Conservation (phyloP, 345 rosid species). For the Limnanthes douglasii region DNA sequence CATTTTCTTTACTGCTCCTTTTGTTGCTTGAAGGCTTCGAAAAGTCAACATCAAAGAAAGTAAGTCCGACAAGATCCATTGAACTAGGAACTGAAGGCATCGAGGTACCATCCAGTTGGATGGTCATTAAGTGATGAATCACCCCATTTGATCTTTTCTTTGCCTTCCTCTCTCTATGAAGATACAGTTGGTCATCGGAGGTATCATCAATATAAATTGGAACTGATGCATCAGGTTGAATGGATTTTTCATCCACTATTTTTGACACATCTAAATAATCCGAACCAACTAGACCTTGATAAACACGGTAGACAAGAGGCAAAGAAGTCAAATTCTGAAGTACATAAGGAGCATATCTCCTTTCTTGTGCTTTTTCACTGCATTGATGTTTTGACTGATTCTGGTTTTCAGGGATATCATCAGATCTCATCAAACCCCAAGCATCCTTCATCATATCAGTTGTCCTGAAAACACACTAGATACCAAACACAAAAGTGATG, state of each 20-base stretch:
- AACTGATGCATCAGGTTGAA: conserved; percentile 61
- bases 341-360: conserved; percentile 74
- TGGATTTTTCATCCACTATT: conserved; percentile 29
- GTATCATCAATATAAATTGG: conserved; percentile 54
- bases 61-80: conserved; percentile 82
- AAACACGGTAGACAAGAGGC: conserved; percentile 54
- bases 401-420: conserved; percentile 23
- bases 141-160: conserved; percentile 51
- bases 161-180: conserved; percentile 27
- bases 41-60: conserved; percentile 81
- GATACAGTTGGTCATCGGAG: conserved; percentile 40
- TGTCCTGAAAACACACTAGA: conserved; percentile 64
- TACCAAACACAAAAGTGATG: background rate
- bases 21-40: conserved; percentile 34
- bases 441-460: conserved; percentile 59
- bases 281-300: conserved; percentile 28
- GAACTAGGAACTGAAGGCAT: conserved; percentile 65
- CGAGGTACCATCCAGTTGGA: conserved; percentile 74
- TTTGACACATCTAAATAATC: conserved; percentile 25
- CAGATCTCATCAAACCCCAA: conserved; percentile 24
- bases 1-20: conserved; percentile 20
- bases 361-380: conserved; percentile 24
- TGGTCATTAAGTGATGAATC: conserved; percentile 55
- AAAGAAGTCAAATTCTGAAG: conserved; percentile 83
- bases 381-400: conserved; percentile 17